Percentiles rank a stretch among this genome's conserved stretches.
Evolutionary conservation across 768 basidiomycete species (phyloP).

Genomic region (Piloderma croceum): DNA sequence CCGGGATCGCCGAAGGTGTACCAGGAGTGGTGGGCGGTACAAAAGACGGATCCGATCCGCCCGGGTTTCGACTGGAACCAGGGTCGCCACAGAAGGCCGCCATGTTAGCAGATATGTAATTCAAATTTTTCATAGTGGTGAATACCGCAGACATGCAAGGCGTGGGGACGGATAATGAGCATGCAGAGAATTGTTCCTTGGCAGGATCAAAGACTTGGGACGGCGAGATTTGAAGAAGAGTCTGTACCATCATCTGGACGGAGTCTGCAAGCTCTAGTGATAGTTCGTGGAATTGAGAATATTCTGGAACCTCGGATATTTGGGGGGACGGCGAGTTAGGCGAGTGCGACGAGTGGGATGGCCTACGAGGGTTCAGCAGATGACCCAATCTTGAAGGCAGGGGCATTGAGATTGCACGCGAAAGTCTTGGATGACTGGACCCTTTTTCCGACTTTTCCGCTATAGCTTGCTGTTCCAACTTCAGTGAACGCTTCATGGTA

Average conservation of each 20-base stretch:
- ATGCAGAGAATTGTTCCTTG: slow-evolving; percentile 90
- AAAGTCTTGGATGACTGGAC: slow-evolving; percentile 47
- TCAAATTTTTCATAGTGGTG: slow-evolving; percentile 89
- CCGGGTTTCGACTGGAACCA: neutral
- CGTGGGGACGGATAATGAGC: slow-evolving; percentile 80
- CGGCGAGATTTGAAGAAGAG: slow-evolving; percentile 84
- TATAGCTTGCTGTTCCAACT: slow-evolving; percentile 19
- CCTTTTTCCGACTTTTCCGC: slow-evolving; percentile 18
- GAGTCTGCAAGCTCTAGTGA: slow-evolving; percentile 88
- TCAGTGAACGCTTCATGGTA: slow-evolving; percentile 18
- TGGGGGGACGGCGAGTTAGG: slow-evolving; percentile 12
- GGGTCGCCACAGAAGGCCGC: slow-evolving; percentile 34
- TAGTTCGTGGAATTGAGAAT: slow-evolving; percentile 54
- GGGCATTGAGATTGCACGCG: slow-evolving; percentile 75
- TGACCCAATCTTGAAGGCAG: slow-evolving; percentile 73
- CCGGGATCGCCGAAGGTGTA: slow-evolving; percentile 20
- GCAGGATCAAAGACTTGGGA: slow-evolving; percentile 87
- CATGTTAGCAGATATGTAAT: slow-evolving; percentile 89
- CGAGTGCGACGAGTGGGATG: slow-evolving; percentile 5
- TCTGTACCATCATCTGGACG: slow-evolving; percentile 86
- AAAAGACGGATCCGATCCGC: neutral
- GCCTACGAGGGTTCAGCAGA: slow-evolving; percentile 62
- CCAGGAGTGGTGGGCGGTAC: slow-evolving; percentile 6
- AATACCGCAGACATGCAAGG: slow-evolving; percentile 85
- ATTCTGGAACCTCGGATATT: slow-evolving; percentile 22